Base-by-base conservation (phyloP, 1,139 yeast genomes). In the Blastobotrys proliferans region DNA sequence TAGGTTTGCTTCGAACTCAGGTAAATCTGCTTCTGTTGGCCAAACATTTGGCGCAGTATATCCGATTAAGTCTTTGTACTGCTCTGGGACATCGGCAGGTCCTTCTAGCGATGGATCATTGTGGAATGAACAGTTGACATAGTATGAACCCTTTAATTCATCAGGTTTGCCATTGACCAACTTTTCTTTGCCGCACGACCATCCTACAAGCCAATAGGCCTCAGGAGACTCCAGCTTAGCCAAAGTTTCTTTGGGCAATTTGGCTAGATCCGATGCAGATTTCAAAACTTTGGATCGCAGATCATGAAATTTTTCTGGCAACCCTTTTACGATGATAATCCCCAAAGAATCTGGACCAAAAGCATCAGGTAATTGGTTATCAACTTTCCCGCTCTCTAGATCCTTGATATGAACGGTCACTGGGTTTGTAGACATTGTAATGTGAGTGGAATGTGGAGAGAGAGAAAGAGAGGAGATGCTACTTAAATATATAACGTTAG, bases 111-210 rank as follows among this genome's bases (percentile, higher is more conserved):
- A 37, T 6, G 66, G 58, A 47, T 74, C 72, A 22, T 65, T 64
- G 52, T 72, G 76, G 52, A 78, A 78, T 1, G 79, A 72, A 61
- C 83, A 78, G 53, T 79, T 79, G 42, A 76, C 70, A 53, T 79
- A 79, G 54, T 63, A 79, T 1, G 83, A 77, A 3, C 84, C 85
- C 52, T 79, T 79, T 43, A 70, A 64, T 37, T 54, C 61, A 54
- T 79, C 84, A 0, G 77, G 77, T 34, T 49, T 48, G 17, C 68
- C 67, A 32, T 61, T 56, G 9, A 53, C 55, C 29, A 79, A 65
- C 36, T 61, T 69, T 52, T 79, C 84, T 45, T 72, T 74, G 0
- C 84, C 84, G 37, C 77, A 61, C n/a, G 83, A 77, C 84, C 84
- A 79, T 0, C 84, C 85, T 0, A 76, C 72, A 4, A 78, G 60